A percentile compares a stretch with the other conserved stretches of the same genome.
Evolutionary conservation across 2,329 filamentous ascomycete genomes (phyloP).

Genomic region (Fusarium redolens): DNA sequence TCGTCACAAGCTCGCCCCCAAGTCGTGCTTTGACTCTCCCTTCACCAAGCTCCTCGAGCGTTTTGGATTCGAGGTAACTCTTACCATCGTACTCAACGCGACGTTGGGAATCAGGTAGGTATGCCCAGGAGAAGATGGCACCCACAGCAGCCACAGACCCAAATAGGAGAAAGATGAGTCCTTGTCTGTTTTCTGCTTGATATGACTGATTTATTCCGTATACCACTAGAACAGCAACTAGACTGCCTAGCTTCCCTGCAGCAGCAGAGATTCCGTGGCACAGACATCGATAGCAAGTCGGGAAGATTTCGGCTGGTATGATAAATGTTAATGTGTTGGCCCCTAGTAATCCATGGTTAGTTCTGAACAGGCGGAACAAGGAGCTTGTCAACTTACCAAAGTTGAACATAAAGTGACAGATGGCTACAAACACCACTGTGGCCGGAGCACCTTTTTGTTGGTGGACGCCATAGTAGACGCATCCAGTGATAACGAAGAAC

Average conservation of each 20-base stretch:
- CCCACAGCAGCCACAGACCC: conserved; percentile 61
- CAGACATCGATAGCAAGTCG: conserved; percentile 70
- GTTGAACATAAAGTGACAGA: conserved; percentile 67
- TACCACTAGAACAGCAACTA: conserved; percentile 62
- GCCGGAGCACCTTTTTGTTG: conserved; percentile 55
- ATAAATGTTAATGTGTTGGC: conserved; percentile 73
- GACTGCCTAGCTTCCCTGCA: conserved; percentile 67
- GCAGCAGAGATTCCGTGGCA: conserved; percentile 72
- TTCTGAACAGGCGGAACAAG: neutral
- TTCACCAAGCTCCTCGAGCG: conserved; percentile 63
- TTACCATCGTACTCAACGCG: conserved; percentile 52
- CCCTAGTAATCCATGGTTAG: conserved; percentile 48
- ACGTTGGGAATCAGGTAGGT: conserved; percentile 61
- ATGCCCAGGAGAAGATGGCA: conserved; percentile 64
- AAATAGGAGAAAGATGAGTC: conserved; percentile 63
- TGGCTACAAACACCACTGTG: conserved; percentile 62
- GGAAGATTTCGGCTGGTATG: conserved; percentile 73
- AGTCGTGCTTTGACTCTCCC: conserved; percentile 58
- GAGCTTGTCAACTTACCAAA: conserved; percentile 56
- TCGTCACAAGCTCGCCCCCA: conserved; percentile 58
- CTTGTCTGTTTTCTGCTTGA: conserved; percentile 55
- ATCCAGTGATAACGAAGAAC: conserved; percentile 62
- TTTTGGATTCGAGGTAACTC: conserved; percentile 57
- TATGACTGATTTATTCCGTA: conserved; percentile 62
- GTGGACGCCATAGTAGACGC: conserved; percentile 61